phyloP scores from a whole-genome alignment of 2,329 filamentous ascomycete genomes.

The Epicoccum nigrum region DNA sequence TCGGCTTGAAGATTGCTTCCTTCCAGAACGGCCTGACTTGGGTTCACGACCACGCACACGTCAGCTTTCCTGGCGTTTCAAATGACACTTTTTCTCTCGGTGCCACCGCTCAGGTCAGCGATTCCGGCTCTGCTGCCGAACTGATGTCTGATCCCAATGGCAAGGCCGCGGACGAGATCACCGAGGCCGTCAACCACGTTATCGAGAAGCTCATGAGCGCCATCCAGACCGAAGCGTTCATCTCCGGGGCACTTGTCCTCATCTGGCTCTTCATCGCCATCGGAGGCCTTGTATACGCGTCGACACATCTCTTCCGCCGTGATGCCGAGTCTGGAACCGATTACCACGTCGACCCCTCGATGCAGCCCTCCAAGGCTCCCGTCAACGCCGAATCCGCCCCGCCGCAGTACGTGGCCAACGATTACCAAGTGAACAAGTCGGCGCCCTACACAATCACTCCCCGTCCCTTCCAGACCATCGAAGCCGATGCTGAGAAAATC shows the following conservation, averaged over 20 bases:
- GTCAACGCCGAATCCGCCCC: slow-evolving; percentile 43
- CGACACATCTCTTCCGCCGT: slow-evolving; percentile 66
- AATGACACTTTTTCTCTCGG: slow-evolving; percentile 85
- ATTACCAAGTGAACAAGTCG: slow-evolving; percentile 53
- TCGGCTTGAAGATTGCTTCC: slow-evolving; percentile 82
- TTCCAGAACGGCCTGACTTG: slow-evolving; percentile 91
- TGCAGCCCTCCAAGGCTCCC: slow-evolving; percentile 29
- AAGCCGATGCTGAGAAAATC: slow-evolving; percentile 50
- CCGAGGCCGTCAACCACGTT: slow-evolving; percentile 74
- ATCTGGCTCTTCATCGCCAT: slow-evolving; percentile 81
- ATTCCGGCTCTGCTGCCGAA: slow-evolving; percentile 62
- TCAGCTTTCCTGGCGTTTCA: slow-evolving; percentile 77
- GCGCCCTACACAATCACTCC: slow-evolving; percentile 55
- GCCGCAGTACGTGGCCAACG: slow-evolving; percentile 49
- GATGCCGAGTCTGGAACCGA: slow-evolving; percentile 65
- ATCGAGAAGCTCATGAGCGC: slow-evolving; percentile 68
- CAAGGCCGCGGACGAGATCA: slow-evolving; percentile 80
- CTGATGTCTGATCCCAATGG: slow-evolving; percentile 80
- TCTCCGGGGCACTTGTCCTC: slow-evolving; percentile 74
- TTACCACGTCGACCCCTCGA: slow-evolving; percentile 42
- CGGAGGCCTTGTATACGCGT: slow-evolving; percentile 71
- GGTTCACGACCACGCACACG: slow-evolving; percentile 85
- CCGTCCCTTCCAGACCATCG: slow-evolving; percentile 52
- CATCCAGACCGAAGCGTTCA: slow-evolving; percentile 78
- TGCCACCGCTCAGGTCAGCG: slow-evolving; percentile 63